phyloP scores from a whole-genome alignment of 1,139 yeast genomes.

The Nakaseomyces uthaithaninus region DNA sequence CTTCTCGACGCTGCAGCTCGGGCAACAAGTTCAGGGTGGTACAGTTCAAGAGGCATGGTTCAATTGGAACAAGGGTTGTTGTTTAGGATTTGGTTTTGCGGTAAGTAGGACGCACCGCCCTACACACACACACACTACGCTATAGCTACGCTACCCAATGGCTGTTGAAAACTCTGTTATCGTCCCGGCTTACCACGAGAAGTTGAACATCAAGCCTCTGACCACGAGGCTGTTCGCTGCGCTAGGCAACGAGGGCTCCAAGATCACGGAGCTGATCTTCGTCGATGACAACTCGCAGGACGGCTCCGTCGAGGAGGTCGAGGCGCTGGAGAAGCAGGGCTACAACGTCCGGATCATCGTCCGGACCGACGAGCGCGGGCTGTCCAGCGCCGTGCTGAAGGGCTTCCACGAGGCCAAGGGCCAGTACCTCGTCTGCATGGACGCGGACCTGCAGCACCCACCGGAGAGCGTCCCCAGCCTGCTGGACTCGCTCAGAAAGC shows the following conservation, averaged over 20 bases:
- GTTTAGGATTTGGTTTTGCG: no score
- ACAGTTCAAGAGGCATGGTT: no score
- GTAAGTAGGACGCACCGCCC: no score
- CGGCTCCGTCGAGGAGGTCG: slow-evolving; percentile 43
- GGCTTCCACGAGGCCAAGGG: slow-evolving; percentile 41
- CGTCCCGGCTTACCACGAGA: slow-evolving; percentile 43
- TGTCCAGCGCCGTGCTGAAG: slow-evolving; percentile 39
- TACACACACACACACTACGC: no score
- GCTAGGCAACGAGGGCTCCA: slow-evolving; percentile 35
- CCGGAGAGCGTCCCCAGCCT: slow-evolving; percentile 41
- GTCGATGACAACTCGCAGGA: slow-evolving; percentile 44
- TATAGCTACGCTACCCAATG: no score
- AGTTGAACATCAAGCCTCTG: slow-evolving; percentile 39
- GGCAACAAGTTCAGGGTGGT: no score
- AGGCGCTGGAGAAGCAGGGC: slow-evolving; percentile 35
- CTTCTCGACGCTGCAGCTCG: no score
- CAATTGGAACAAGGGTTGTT: no score
- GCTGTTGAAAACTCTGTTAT: slow-evolving; percentile 36
- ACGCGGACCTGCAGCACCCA: slow-evolving; percentile 44
- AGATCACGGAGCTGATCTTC: slow-evolving; percentile 38
- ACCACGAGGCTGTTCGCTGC: slow-evolving; percentile 41
- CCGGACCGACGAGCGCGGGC: slow-evolving; percentile 40
- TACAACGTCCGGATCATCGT: slow-evolving; percentile 40
- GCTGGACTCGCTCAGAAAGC: slow-evolving; percentile 33
- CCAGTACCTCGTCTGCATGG: slow-evolving; percentile 40